Conservation (phyloP, 805 yeast genomes). For the Pichia occidentalis region DNA sequence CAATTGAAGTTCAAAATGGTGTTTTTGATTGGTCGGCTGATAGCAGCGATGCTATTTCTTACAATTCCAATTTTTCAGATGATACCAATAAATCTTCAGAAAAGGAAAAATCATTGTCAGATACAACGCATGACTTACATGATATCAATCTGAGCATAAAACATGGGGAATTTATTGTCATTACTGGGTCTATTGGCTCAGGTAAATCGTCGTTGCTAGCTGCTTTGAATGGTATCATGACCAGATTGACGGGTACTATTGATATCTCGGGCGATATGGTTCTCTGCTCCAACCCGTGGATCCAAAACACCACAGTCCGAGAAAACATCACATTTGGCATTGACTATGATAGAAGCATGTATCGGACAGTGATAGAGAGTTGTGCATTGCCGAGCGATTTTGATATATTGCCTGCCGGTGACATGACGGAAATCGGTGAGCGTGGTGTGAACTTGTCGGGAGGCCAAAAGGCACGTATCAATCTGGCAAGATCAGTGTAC, state of each 20-base stretch:
- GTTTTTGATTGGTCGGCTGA: constrained; percentile 58
- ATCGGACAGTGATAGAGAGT: constrained; percentile 47
- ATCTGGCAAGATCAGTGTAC: constrained; percentile 74
- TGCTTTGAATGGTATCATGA: constrained; percentile 68
- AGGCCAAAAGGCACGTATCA: constrained; percentile 81
- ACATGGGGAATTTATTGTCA: constrained; percentile 63
- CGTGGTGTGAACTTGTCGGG: constrained; percentile 81
- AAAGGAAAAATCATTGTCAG: not conserved
- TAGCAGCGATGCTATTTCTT: not conserved
- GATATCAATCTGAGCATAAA: constrained; percentile 46
- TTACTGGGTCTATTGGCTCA: constrained; percentile 75
- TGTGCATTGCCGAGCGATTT: constrained; percentile 68
- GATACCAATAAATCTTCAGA: not conserved
- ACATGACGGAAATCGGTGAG: constrained; percentile 76
- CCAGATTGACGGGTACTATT: constrained; percentile 44
- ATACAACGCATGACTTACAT: constrained; percentile 32
- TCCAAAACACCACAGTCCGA: constrained; percentile 71
- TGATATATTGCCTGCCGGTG: constrained; percentile 65
- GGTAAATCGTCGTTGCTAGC: constrained; percentile 71
- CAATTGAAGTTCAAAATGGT: constrained; percentile 47
- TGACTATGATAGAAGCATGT: constrained; percentile 39
- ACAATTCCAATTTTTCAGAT: no score
- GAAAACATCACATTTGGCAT: constrained; percentile 68
- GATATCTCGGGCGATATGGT: constrained; percentile 46
- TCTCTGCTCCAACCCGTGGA: constrained; percentile 60